phyloP scores from a whole-genome alignment of 495 filamentous ascomycete genomes.

The Cryomyces antarcticus region DNA sequence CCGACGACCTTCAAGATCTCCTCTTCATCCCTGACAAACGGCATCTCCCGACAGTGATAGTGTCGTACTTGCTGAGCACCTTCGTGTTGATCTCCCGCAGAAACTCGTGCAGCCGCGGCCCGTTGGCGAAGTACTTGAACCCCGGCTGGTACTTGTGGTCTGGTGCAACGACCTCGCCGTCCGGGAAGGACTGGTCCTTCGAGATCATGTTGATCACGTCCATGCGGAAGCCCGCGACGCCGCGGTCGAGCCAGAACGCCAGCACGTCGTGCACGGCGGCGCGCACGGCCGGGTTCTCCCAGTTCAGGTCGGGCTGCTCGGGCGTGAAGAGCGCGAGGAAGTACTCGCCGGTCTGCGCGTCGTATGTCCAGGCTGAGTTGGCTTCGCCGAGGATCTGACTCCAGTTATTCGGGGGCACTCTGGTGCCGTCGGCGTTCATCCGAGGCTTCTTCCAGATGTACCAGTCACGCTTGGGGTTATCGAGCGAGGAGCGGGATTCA shows the following conservation, averaged over 20 bases:
- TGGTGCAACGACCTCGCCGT: conserved; percentile 23
- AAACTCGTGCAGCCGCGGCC: conserved; percentile 36
- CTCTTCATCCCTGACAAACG: conserved; percentile 21
- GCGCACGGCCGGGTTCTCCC: conserved; percentile 29
- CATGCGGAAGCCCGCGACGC: conserved; percentile 34
- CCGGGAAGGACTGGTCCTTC: conserved; percentile 23
- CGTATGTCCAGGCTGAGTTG: conserved; percentile 33
- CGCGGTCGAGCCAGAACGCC: conserved; percentile 32
- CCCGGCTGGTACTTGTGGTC: conserved; percentile 25
- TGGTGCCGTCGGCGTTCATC: conserved; percentile 27
- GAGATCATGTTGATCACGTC: conserved; percentile 36
- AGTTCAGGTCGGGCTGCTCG: conserved; percentile 35
- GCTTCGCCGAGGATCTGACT: conserved; percentile 27
- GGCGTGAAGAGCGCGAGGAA: conserved; percentile 31
- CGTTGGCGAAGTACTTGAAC: conserved; percentile 29
- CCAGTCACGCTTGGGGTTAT: conserved; percentile 33
- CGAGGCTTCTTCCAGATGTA: conserved; percentile 36
- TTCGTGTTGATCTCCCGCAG: conserved; percentile 25
- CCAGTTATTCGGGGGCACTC: conserved; percentile 40
- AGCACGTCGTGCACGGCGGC: conserved; percentile 29
- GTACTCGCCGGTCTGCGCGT: conserved; percentile 30
- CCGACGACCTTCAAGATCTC: conserved; percentile 28
- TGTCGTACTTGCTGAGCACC: conserved; percentile 26
- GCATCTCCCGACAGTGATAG: conserved; percentile 33
- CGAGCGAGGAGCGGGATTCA: conserved; percentile 26